These are phyloP conservation scores for Yamadazyma nakazawae DNA, from an alignment of 805 yeast genomes.

Conservation along the genomic window DNA sequence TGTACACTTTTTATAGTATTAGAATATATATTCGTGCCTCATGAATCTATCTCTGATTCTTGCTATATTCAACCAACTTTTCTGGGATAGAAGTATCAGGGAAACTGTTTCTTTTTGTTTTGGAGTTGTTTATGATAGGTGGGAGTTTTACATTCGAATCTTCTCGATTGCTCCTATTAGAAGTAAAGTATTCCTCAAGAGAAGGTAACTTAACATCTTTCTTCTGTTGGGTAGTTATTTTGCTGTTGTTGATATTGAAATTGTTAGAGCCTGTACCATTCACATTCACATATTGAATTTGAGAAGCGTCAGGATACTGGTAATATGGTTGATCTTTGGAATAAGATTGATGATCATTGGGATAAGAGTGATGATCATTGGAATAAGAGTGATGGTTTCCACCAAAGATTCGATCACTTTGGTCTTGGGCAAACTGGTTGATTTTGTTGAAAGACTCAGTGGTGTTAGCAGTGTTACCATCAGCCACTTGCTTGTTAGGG, in stretches of 20 bases:
- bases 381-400: neutral
- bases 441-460: slow-evolving; percentile 8
- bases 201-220: slow-evolving; percentile 15
- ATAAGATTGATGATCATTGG: no score
- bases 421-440: slow-evolving; percentile 18
- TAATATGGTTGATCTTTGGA: slow-evolving; percentile 16
- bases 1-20: neutral
- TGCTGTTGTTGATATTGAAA: neutral
- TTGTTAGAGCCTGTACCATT: neutral
- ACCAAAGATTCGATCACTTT: slow-evolving; percentile 20
- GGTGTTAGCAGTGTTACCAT: neutral
- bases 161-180: neutral
- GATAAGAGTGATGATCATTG: no score
- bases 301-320: slow-evolving; percentile 23
- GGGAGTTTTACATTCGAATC: slow-evolving; percentile 14
- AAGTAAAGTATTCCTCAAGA: slow-evolving; percentile 13
- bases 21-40: slow-evolving; percentile 1
- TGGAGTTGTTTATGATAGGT: slow-evolving; percentile 12
- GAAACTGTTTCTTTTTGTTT: slow-evolving; percentile 8
- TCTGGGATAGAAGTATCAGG: slow-evolving; percentile 1
- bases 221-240: neutral
- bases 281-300: slow-evolving; percentile 11
- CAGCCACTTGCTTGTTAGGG: neutral
- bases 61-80: slow-evolving; percentile 5
- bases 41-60: slow-evolving; percentile 1